Evolutionary conservation across 2,329 filamentous ascomycete species (phyloP).

Genomic region (Scopulariopsis brevicaulis): DNA sequence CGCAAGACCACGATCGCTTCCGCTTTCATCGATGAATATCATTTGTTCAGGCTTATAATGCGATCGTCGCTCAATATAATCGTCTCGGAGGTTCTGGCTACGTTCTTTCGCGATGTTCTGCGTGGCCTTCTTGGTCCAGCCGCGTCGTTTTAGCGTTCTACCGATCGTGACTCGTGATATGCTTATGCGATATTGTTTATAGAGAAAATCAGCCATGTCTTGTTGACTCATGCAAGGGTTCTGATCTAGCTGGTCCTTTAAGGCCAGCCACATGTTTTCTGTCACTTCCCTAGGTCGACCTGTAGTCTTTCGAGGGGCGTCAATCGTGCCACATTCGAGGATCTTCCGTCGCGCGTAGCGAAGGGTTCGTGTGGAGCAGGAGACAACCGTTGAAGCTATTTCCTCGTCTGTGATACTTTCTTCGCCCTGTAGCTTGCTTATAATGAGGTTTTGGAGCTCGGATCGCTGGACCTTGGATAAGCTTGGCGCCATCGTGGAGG

Average conservation of each 20-base stretch:
- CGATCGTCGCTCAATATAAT: slow-evolving; percentile 9
- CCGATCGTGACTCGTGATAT: slow-evolving; percentile 6
- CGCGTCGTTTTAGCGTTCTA: slow-evolving; percentile 2
- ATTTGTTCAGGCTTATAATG: slow-evolving; percentile 7
- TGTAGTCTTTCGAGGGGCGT: slow-evolving; percentile 5
- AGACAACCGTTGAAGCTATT: not conserved
- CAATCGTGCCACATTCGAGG: slow-evolving; percentile 6
- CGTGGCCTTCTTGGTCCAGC: slow-evolving; percentile 8
- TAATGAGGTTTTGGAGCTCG: slow-evolving; percentile 5
- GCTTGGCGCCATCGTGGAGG: slow-evolving; percentile 7
- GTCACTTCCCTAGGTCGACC: slow-evolving; percentile 8
- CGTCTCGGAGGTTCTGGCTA: slow-evolving; percentile 11
- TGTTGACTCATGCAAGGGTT: slow-evolving; percentile 7
- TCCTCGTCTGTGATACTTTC: not conserved
- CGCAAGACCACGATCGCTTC: slow-evolving; percentile 8
- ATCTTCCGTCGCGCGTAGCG: slow-evolving; percentile 4
- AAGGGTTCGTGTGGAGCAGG: not conserved
- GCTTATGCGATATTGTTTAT: slow-evolving; percentile 5
- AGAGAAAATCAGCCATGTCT: slow-evolving; percentile 7
- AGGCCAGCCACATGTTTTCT: slow-evolving; percentile 9
- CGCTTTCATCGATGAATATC: slow-evolving; percentile 8
- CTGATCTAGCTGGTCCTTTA: slow-evolving; percentile 4
- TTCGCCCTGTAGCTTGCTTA: not conserved
- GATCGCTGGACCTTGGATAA: slow-evolving; percentile 5
- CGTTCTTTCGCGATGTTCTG: too few relatives aligned